phyloP scores from a whole-genome alignment of 83 land plant genomes.

The Picea abies region DNA sequence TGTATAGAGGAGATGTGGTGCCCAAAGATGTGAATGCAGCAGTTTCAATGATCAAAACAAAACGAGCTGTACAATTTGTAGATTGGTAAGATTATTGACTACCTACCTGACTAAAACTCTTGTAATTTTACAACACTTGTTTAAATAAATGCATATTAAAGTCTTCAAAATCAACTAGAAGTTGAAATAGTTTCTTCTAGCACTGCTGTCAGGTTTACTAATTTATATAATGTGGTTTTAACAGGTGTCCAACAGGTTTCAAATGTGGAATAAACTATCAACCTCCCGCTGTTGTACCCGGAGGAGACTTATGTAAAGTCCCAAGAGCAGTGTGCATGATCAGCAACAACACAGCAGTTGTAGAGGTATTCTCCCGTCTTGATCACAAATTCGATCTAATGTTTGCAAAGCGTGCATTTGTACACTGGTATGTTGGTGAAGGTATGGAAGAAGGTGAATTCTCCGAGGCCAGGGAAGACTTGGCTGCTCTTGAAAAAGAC shows the following conservation, averaged over 20 bases:
- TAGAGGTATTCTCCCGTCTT: constrained; percentile 38
- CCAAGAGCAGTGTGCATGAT: constrained; percentile 52
- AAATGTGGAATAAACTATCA: constrained; percentile 33
- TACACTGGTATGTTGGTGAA: constrained; percentile 65
- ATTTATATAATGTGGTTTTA: not conserved
- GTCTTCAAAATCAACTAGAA: not conserved
- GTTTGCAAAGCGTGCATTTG: constrained; percentile 20
- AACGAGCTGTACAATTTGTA: constrained; percentile 29
- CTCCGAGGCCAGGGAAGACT: constrained; percentile 57
- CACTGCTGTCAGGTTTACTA: not conserved
- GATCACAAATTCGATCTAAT: constrained; percentile 32
- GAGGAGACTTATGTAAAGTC: constrained; percentile 46
- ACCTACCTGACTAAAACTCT: too few relatives aligned
- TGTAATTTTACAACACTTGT: too few relatives aligned
- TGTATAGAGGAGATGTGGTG: constrained; percentile 46
- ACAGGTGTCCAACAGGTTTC: constrained; percentile 46
- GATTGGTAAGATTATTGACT: constrained; percentile 21
- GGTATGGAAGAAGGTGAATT: constrained; percentile 73
- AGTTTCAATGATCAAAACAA: constrained; percentile 34
- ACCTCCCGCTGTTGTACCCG: constrained; percentile 44
- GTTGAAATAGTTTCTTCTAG: not conserved
- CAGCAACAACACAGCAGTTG: constrained; percentile 45
- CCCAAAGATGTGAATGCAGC: constrained; percentile 45
- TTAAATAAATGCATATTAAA: too few relatives aligned
- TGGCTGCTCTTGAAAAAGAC: constrained; percentile 51